A percentile compares a stretch with the other conserved stretches of the same genome.
These are phyloP conservation scores for Dendrocalamus latiflorus DNA, from an alignment of 202 grass and related monocot genomes.

Conservation along the genomic window DNA sequence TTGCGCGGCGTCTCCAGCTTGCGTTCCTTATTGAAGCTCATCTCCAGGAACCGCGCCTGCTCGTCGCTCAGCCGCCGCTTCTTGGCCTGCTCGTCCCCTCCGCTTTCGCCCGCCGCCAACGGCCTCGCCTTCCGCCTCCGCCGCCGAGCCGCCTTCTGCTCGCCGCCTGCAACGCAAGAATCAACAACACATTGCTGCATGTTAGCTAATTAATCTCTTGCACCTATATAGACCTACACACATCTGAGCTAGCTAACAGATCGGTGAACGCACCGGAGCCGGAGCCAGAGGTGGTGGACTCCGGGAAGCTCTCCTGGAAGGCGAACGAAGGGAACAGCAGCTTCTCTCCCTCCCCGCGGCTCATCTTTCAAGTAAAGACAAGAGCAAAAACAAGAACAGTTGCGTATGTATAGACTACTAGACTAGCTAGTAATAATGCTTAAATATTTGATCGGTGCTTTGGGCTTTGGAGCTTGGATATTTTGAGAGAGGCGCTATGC, in stretches of 20 bases:
- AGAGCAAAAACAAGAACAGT: conserved; percentile 1
- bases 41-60: conserved; percentile 77
- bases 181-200: background rate
- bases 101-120: conserved; percentile 33
- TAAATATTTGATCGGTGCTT: conserved; percentile 13
- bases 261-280: background rate
- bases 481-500: conserved; percentile 8
- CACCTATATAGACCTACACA: background rate
- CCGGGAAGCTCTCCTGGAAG: too few relatives aligned
- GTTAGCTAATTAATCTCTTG: background rate
- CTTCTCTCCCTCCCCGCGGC: conserved; percentile 41
- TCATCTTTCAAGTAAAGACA: conserved; percentile 34
- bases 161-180: conserved; percentile 18
- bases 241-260: background rate
- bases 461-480: conserved; percentile 5
- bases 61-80: conserved; percentile 80
- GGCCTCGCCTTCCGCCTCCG: conserved; percentile 37
- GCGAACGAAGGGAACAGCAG: conserved; percentile 49
- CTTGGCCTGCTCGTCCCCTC: conserved; percentile 40
- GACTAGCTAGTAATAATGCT: background rate
- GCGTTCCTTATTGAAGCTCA: conserved; percentile 66
- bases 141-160: conserved; percentile 59
- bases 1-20: conserved; percentile 88
- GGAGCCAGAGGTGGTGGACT: conserved; percentile 20
- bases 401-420: background rate